A percentile compares a stretch with the other conserved stretches of the same genome.
Conservation (phyloP, 2,329 filamentous ascomycete species). For the Botrytis fragariae region DNA sequence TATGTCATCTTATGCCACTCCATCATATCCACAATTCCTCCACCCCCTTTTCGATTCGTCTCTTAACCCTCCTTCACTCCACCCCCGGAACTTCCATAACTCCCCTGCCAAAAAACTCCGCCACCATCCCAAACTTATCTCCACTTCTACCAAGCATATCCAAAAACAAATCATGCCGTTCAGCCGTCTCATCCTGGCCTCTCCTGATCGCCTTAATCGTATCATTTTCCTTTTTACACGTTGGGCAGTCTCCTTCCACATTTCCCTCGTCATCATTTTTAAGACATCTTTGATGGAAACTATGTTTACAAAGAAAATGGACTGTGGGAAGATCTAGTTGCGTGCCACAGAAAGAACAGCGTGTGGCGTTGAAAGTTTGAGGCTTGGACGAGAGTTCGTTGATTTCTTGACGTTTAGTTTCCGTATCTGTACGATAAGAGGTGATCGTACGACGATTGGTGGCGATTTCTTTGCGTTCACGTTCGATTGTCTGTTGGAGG, state of each 20-base stretch:
- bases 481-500: constrained; percentile 80
- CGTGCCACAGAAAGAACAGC: constrained; percentile 74
- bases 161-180: constrained; percentile 85
- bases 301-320: constrained; percentile 96
- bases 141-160: constrained; percentile 73
- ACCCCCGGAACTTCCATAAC: constrained; percentile 64
- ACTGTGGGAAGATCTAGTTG: constrained; percentile 83
- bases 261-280: constrained; percentile 47
- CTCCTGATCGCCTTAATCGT: constrained; percentile 84
- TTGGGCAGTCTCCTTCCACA: constrained; percentile 74
- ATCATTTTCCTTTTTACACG: constrained; percentile 79
- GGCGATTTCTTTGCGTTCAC: constrained; percentile 82
- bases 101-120: constrained; percentile 91
- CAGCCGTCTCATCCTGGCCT: constrained; percentile 82
- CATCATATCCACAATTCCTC: background rate
- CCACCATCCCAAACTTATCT: constrained; percentile 85
- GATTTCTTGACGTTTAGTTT: constrained; percentile 75
- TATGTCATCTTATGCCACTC: no score
- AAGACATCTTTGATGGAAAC: constrained; percentile 89
- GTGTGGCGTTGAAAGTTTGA: constrained; percentile 83
- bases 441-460: constrained; percentile 76
- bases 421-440: constrained; percentile 81
- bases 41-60: background rate
- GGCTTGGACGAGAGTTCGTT: constrained; percentile 75
- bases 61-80: background rate